Conservation (phyloP, 768 basidiomycete species). For the Phlegmacium glaucopus region DNA sequence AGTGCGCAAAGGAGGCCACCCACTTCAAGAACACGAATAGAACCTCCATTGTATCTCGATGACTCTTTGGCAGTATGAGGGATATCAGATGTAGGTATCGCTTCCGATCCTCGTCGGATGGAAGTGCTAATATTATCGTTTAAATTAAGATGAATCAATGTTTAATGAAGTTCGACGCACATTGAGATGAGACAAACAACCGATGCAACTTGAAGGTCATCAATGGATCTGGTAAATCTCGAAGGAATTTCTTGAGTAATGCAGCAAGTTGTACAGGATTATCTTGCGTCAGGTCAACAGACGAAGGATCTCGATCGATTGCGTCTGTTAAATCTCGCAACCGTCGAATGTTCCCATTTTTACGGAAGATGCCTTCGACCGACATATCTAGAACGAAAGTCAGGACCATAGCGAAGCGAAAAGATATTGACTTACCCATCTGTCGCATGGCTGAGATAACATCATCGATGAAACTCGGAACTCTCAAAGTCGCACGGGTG, state of each 20-base stretch:
- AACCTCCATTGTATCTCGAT: slow-evolving; percentile 97
- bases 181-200: slow-evolving; percentile 82
- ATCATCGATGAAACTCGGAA: slow-evolving; percentile 98
- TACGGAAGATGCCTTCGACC: slow-evolving; percentile 96
- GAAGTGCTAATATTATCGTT: slow-evolving; percentile 48
- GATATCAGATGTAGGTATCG: slow-evolving; percentile 84
- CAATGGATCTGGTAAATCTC: slow-evolving; percentile 94
- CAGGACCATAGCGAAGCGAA: not conserved
- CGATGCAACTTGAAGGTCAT: slow-evolving; percentile 93
- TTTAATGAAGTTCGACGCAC: slow-evolving; percentile 44
- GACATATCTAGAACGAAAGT: slow-evolving; percentile 78
- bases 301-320: slow-evolving; percentile 89
- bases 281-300: slow-evolving; percentile 90
- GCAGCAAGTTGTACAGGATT: slow-evolving; percentile 98
- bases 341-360: slow-evolving; percentile 95
- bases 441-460: slow-evolving; percentile 98
- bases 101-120: slow-evolving; percentile 71
- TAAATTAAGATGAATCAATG: not conserved
- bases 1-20: slow-evolving; percentile 98
- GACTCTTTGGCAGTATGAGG: slow-evolving; percentile 84
- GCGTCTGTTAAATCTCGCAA: slow-evolving; percentile 88
- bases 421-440: slow-evolving; percentile 68
- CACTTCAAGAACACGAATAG: slow-evolving; percentile 98
- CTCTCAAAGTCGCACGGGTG: slow-evolving; percentile 76
- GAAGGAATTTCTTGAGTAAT: slow-evolving; percentile 93